A percentile compares a stretch with the other conserved stretches of the same genome.
Evolutionary conservation across 1,284 basidiomycete species (phyloP).

Genomic region (Ustilago xerochloae): DNA sequence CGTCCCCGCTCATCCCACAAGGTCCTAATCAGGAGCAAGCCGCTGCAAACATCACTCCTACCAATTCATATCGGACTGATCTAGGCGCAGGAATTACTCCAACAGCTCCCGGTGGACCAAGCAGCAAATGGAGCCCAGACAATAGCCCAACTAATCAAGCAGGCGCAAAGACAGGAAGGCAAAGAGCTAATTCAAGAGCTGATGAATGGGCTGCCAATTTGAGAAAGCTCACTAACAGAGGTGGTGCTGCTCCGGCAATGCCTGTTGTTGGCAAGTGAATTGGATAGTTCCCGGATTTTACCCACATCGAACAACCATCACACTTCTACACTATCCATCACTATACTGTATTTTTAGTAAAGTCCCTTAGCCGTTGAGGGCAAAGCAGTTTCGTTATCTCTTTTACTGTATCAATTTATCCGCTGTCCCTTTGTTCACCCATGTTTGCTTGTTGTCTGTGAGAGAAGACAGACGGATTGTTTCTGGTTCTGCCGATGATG

Average conservation of each 20-base stretch:
- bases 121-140: slow-evolving; percentile 31
- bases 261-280: slow-evolving; percentile 9
- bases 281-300: no score
- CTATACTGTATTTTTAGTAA: slow-evolving; percentile 7
- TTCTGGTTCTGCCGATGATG: background rate
- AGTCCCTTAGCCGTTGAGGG: no score
- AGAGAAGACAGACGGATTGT: no score
- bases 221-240: slow-evolving; percentile 13
- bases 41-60: slow-evolving; percentile 34
- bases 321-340: no score
- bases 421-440: background rate
- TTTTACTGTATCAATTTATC: slow-evolving; percentile 11
- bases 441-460: background rate
- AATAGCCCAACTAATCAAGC: slow-evolving; percentile 10
- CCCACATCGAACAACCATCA: no score
- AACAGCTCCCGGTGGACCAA: background rate
- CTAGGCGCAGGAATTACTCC: slow-evolving; percentile 9
- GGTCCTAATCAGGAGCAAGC: background rate
- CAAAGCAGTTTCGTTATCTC: no score
- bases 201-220: slow-evolving; percentile 47
- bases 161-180: background rate
- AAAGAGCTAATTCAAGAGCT: slow-evolving; percentile 35
- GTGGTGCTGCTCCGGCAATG: background rate
- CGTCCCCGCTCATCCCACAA: slow-evolving; percentile 22
- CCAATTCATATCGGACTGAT: slow-evolving; percentile 36